These are phyloP conservation scores for Fagus sylvatica DNA, from an alignment of 306 rosid species.

Conservation along the genomic window DNA sequence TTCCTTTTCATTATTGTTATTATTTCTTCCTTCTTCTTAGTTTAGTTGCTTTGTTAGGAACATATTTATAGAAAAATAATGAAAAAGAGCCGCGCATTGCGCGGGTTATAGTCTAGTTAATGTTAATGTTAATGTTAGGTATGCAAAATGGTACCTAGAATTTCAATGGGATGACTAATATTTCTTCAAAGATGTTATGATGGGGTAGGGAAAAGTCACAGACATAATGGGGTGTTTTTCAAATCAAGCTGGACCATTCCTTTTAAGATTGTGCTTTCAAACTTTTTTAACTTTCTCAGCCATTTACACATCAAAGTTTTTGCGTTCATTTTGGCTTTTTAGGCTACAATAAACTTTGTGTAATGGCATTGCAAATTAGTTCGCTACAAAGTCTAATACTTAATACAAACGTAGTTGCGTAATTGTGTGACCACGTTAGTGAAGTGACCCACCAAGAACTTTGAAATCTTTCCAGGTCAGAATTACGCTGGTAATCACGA, in stretches of 20 bases:
- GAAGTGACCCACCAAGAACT: conserved; percentile 24
- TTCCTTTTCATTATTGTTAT: too few species aligned
- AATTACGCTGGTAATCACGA: neutral
- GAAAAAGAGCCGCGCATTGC: too few species aligned
- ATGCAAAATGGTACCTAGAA: neutral
- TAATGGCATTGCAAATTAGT: conserved; percentile 17
- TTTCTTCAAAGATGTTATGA: neutral
- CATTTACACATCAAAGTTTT: neutral
- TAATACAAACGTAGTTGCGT: conserved; percentile 3
- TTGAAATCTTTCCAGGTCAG: conserved; percentile 15
- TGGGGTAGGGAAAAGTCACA: neutral
- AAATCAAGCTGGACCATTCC: neutral
- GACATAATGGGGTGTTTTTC: neutral
- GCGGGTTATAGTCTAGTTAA: too few species aligned
- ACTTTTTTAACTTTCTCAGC: neutral
- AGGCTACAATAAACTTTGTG: neutral
- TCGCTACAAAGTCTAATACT: conserved; percentile 8
- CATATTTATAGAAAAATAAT: too few species aligned
- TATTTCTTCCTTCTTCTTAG: too few species aligned
- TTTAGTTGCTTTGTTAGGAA: too few species aligned
- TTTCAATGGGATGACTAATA: neutral
- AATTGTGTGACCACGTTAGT: neutral
- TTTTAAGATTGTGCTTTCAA: neutral
- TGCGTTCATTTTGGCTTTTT: neutral
- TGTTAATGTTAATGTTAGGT: neutral